Conservation (phyloP, 768 basidiomycete species). For the Suillus sp. region DNA sequence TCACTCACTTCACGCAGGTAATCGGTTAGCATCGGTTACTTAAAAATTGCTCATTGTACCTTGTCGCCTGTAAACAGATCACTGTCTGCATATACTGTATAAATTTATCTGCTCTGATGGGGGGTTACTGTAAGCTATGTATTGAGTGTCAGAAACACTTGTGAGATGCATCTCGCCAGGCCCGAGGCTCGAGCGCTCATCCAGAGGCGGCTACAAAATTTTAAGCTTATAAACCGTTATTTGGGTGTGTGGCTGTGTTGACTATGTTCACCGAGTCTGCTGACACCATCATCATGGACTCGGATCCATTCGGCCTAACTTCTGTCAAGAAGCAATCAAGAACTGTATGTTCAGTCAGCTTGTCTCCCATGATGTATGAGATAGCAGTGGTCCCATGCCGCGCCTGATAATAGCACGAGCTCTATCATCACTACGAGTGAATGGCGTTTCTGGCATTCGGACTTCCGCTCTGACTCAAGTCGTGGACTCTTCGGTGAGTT, state of each 20-base stretch:
- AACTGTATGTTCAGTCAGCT: neutral
- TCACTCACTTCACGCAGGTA: neutral
- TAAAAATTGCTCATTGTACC: neutral
- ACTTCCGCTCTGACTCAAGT: conserved; percentile 1
- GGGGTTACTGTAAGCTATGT: neutral
- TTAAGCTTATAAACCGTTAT: too few species aligned
- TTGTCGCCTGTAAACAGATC: neutral
- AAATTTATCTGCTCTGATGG: neutral
- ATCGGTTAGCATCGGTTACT: neutral
- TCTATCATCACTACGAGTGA: neutral
- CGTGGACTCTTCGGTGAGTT: neutral
- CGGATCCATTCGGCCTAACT: too few species aligned
- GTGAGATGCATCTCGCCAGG: too few species aligned
- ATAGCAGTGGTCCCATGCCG: neutral
- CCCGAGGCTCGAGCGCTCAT: too few species aligned
- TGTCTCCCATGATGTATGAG: neutral
- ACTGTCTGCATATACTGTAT: neutral
- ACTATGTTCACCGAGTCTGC: neutral
- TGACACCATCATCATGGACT: neutral
- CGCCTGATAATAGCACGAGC: neutral
- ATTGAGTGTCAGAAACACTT: too few species aligned
- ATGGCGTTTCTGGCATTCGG: neutral
- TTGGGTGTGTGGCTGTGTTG: neutral
- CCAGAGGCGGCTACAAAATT: too few species aligned
- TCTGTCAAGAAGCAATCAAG: too few species aligned